These are phyloP conservation scores for Hemileccinum impolitum DNA, from an alignment of 768 basidiomycete genomes.

Conservation along the genomic window DNA sequence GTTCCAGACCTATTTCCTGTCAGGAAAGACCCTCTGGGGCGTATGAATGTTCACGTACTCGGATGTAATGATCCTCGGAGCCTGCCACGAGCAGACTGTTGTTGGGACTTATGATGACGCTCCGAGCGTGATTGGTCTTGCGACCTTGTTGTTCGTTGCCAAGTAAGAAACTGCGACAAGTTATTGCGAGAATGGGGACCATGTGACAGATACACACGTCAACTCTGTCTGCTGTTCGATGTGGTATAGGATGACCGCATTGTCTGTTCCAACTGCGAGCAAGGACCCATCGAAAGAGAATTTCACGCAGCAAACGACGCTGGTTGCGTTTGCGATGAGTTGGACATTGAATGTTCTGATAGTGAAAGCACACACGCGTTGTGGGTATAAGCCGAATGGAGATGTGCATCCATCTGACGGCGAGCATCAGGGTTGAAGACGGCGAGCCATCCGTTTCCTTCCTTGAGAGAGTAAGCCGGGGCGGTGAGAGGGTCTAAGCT, in stretches of 20 bases:
- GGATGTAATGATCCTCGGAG: slow-evolving; percentile 33
- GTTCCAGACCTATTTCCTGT: slow-evolving; percentile 24
- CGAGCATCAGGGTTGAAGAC: slow-evolving; percentile 48
- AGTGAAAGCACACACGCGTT: slow-evolving; percentile 58
- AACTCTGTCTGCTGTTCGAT: slow-evolving; percentile 22
- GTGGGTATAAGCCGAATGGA: slow-evolving; percentile 74
- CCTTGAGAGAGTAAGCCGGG: slow-evolving; percentile 36
- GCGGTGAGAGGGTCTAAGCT: slow-evolving; percentile 27
- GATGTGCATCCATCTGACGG: slow-evolving; percentile 49
- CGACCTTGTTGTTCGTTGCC: slow-evolving; percentile 21
- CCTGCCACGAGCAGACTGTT: slow-evolving; percentile 31
- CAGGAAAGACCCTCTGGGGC: not conserved
- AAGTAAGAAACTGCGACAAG: slow-evolving; percentile 23
- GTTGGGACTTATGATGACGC: slow-evolving; percentile 32
- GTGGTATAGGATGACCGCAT: slow-evolving; percentile 30
- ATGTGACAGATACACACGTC: slow-evolving; percentile 18
- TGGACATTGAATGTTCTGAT: slow-evolving; percentile 3
- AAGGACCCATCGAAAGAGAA: slow-evolving; percentile 31
- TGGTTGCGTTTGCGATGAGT: slow-evolving; percentile 14
- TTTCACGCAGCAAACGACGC: slow-evolving; percentile 31
- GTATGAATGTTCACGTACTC: slow-evolving; percentile 19
- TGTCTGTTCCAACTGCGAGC: slow-evolving; percentile 33
- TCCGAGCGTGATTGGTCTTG: slow-evolving; percentile 30
- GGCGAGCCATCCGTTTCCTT: slow-evolving; percentile 51
- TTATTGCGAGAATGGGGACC: not conserved